Evolutionary conservation across 2,329 filamentous ascomycete genomes (phyloP).

Genomic region (Colletotrichum simmondsii): DNA sequence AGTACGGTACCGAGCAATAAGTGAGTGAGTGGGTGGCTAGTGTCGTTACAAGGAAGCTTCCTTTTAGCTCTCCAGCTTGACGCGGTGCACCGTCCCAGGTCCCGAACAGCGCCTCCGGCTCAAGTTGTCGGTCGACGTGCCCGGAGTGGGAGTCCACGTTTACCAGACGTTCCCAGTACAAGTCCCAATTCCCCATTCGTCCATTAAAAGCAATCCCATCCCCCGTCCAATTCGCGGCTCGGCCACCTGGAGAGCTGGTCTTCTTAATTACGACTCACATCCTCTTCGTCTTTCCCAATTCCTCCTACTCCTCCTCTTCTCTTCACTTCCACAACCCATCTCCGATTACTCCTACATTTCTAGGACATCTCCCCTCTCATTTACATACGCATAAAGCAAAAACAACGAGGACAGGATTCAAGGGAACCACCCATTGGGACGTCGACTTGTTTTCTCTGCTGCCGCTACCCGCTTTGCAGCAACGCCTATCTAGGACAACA

Average conservation of each 20-base stretch:
- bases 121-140: not conserved
- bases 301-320: slow-evolving; percentile 8
- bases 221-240: slow-evolving; percentile 30
- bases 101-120: slow-evolving; percentile 26
- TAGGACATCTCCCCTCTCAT: not conserved
- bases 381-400: not conserved
- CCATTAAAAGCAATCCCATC: slow-evolving; percentile 33
- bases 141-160: not conserved
- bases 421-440: not conserved
- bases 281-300: slow-evolving; percentile 4
- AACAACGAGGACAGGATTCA: not conserved
- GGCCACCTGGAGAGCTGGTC: slow-evolving; percentile 21
- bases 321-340: not conserved
- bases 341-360: not conserved
- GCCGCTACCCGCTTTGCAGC: slow-evolving; percentile 29
- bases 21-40: not conserved
- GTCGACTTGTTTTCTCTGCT: slow-evolving; percentile 2
- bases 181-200: slow-evolving; percentile 31
- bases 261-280: slow-evolving; percentile 30
- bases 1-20: not conserved
- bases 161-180: not conserved
- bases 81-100: slow-evolving; percentile 17
- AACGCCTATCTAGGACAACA: slow-evolving; percentile 10
- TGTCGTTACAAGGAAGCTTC: slow-evolving; percentile 1
- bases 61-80: not conserved